phyloP scores from a whole-genome alignment of 2,329 filamentous ascomycete genomes.

The Pestalotiopsis sp. region DNA sequence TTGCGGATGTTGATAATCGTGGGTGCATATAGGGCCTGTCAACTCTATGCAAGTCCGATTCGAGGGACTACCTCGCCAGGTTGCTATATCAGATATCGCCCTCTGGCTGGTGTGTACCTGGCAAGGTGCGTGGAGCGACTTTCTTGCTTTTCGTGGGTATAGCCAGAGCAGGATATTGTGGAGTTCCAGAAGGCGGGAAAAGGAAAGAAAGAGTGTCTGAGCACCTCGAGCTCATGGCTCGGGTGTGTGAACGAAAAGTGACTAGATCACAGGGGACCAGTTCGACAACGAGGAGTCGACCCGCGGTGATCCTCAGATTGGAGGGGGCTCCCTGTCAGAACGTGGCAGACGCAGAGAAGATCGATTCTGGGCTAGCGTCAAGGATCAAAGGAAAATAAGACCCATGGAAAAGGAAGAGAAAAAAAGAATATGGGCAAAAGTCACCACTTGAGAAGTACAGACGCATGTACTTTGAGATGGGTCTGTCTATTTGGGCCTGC shows the following conservation, averaged over 20 bases:
- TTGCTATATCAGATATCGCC: conserved; percentile 12
- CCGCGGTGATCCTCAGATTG: conserved; percentile 16
- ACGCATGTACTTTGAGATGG: conserved; percentile 4
- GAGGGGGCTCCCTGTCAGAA: conserved; percentile 16
- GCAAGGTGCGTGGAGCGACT: conserved; percentile 8
- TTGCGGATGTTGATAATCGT: conserved; percentile 12
- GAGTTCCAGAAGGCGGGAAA: conserved; percentile 15
- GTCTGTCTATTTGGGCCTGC: conserved; percentile 5
- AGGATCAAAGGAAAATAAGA: conserved; percentile 3
- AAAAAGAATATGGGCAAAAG: conserved; percentile 5
- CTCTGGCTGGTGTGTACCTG: conserved; percentile 1
- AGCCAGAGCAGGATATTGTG: conserved; percentile 13
- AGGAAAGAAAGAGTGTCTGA: conserved; percentile 13
- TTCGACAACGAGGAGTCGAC: conserved; percentile 12
- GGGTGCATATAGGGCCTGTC: conserved; percentile 14
- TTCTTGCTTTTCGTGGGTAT: conserved; percentile 9
- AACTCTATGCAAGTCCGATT: conserved; percentile 8
- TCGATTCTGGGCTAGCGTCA: conserved; percentile 15
- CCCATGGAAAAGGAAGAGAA: conserved; percentile 9
- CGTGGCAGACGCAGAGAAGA: conserved; percentile 16
- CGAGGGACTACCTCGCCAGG: conserved; percentile 12
- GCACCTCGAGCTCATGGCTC: conserved; percentile 15
- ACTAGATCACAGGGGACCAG: conserved; percentile 12
- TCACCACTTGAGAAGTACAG: background rate
- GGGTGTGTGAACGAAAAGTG: conserved; percentile 11